Evolutionary conservation across 2,329 filamentous ascomycete species (phyloP).

Genomic region (Byssochlamys sp.): DNA sequence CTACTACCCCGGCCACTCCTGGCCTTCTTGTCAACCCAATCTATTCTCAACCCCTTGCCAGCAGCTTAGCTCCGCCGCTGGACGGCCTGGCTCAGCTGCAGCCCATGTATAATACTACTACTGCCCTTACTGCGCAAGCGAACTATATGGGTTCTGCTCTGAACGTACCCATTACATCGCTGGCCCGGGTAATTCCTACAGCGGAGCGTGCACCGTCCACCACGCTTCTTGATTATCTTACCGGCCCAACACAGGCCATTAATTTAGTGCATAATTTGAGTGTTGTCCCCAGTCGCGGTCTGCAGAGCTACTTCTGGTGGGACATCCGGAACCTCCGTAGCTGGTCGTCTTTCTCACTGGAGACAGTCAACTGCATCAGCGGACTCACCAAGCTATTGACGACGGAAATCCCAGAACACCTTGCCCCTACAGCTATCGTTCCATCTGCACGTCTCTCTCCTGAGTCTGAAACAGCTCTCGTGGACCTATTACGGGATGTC

Average conservation of each 20-base stretch:
- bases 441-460: constrained; percentile 52
- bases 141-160: constrained; percentile 14
- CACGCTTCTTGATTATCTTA: constrained; percentile 69
- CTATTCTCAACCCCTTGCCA: constrained; percentile 20
- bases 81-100: constrained; percentile 33
- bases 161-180: constrained; percentile 19
- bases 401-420: constrained; percentile 49
- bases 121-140: constrained; percentile 18
- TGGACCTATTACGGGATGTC: constrained; percentile 64
- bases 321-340: constrained; percentile 77
- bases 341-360: constrained; percentile 70
- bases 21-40: constrained; percentile 30
- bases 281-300: constrained; percentile 54
- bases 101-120: constrained; percentile 21
- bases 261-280: constrained; percentile 71
- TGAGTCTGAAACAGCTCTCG: constrained; percentile 67
- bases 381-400: constrained; percentile 64
- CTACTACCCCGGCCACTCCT: constrained; percentile 30
- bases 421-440: constrained; percentile 23
- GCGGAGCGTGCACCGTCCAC: constrained; percentile 40
- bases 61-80: constrained; percentile 26
- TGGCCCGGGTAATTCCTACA: constrained; percentile 14
- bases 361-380: constrained; percentile 62
- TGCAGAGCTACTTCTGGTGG: constrained; percentile 87
- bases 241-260: constrained; percentile 67